Evolutionary conservation across 257 asterid genomes (phyloP), one percentile per base, ranked within the genome.

Genomic region (Galeopsis tetrahit): DNA sequence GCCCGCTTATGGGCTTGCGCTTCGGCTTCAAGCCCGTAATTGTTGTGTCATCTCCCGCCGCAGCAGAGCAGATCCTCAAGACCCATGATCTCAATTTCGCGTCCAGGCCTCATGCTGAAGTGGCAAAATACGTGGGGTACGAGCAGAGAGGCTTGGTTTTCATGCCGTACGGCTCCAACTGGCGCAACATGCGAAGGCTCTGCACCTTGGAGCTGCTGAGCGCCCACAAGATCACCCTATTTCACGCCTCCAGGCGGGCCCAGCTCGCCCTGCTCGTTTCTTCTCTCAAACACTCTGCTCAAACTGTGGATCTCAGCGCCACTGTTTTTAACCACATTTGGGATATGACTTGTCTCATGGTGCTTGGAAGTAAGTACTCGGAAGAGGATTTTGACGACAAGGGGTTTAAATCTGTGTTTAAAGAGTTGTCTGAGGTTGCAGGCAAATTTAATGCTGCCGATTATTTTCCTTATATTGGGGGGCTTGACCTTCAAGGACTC

Each of bases 41-140:
- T 21, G 28, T 21, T 21, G 28, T 21, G 2, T 80, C 84, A 7
- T 72, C 81, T 1, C 70, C 81, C 2, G 74, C 66, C 3, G 59
- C 28, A 0, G 84, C 80, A 0, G 80, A 79, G 80, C 80, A 69
- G 4, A 49, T 75, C 56, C 83, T 79, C 42, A 79, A 70, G 34
- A 79, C 75, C 1, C 74, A 79, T 52, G 83, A 75, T 15, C 49
- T 34, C 10, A 17, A 17, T 15, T 34, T 79, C 51, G 70, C 71
- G 33, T 56, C 44, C 70, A 10, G 80, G 80, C 33, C 75, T 0
- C 61, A 10, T 3, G 7, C 4, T 17, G 74, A 66, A 15, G 68
- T 59, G 1, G 33, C 69, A 13, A 51, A 35, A 58, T 35, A 44
- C 60, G 14, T 78, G 6, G 3, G 66, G 34, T 81, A 74, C 32